These are phyloP conservation scores for Fusarium anthophilum DNA, from an alignment of 2,329 filamentous ascomycete genomes.

Conservation along the genomic window DNA sequence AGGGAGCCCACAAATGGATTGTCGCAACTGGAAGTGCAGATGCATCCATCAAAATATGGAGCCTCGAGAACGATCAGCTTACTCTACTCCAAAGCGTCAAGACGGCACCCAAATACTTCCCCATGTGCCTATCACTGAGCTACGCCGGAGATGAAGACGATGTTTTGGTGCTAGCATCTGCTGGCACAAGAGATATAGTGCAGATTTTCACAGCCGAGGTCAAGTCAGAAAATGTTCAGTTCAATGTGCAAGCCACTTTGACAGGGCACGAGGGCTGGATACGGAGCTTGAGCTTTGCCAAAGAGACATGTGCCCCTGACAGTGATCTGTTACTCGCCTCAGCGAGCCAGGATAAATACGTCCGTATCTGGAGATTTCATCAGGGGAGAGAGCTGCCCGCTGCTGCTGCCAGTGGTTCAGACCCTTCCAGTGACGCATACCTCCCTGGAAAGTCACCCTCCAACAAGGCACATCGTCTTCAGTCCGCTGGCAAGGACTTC, in stretches of 20 bases:
- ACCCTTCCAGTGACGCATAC: constrained; percentile 67
- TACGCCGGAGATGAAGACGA: constrained; percentile 62
- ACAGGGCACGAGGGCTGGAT: constrained; percentile 96
- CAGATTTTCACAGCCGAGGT: constrained; percentile 76
- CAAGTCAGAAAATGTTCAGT: constrained; percentile 55
- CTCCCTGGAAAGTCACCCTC: constrained; percentile 77
- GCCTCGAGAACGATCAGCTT: constrained; percentile 59
- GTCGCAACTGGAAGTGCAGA: constrained; percentile 86
- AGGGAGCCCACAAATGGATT: constrained; percentile 50
- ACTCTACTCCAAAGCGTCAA: constrained; percentile 75
- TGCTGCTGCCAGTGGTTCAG: constrained; percentile 61
- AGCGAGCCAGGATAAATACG: constrained; percentile 96
- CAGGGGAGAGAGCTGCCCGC: constrained; percentile 72
- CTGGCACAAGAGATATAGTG: constrained; percentile 83
- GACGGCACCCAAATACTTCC: constrained; percentile 82
- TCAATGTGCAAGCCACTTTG: constrained; percentile 79
- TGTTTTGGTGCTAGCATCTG: constrained; percentile 78
- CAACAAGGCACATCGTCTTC: constrained; percentile 87
- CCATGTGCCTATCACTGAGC: constrained; percentile 77
- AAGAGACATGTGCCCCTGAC: constrained; percentile 62
- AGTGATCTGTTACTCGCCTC: constrained; percentile 86
- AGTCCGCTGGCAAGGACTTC: constrained; percentile 69
- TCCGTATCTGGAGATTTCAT: constrained; percentile 90
- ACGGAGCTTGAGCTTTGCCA: constrained; percentile 80
- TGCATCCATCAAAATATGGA: constrained; percentile 77